These are phyloP conservation scores for Trichophyton mentagrophytes DNA, from an alignment of 2,329 filamentous ascomycete genomes.

Conservation along the genomic window DNA sequence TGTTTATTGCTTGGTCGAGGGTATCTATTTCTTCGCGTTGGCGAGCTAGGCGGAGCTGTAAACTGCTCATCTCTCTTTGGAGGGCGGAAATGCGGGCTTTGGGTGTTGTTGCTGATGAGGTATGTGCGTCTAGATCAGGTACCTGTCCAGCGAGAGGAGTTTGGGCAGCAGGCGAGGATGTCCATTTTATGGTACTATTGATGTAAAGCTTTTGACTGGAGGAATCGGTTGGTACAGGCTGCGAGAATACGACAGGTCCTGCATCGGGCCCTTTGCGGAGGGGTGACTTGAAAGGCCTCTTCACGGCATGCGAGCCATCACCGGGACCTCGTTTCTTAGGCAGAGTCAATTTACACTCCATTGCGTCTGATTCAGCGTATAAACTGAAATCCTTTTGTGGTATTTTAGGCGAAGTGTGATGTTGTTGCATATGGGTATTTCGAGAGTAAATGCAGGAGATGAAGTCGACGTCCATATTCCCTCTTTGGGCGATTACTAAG, in stretches of 20 bases:
- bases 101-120: background rate
- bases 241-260: background rate
- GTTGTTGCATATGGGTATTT: background rate
- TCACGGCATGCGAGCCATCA: constrained; percentile 44
- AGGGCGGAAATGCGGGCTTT: constrained; percentile 18
- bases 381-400: background rate
- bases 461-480: background rate
- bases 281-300: constrained; percentile 61
- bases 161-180: background rate
- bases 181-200: background rate
- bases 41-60: constrained; percentile 23
- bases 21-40: constrained; percentile 36
- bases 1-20: constrained; percentile 40
- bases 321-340: constrained; percentile 52
- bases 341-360: background rate
- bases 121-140: background rate
- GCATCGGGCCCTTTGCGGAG: constrained; percentile 29
- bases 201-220: background rate
- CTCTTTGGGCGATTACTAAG: constrained; percentile 4
- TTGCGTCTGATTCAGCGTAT: background rate
- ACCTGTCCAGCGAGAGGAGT: background rate
- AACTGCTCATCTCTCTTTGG: constrained; percentile 24
- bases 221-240: background rate
- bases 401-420: background rate
- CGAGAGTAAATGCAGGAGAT: background rate